Conservation (phyloP, 768 basidiomycete genomes). For the Gymnopilus dilepis region DNA sequence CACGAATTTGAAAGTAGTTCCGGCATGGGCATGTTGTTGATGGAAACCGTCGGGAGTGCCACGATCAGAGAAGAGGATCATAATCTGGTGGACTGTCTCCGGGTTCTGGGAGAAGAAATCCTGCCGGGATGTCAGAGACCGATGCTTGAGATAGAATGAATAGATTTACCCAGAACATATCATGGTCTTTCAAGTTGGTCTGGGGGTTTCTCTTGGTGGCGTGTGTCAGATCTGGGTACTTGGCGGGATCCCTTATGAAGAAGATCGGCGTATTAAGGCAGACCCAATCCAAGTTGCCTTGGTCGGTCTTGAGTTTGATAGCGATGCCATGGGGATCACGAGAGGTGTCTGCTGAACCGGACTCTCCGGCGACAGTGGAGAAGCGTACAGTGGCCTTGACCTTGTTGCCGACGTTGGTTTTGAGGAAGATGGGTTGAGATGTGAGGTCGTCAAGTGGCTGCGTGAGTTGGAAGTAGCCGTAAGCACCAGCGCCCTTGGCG, state of each 20-base stretch:
- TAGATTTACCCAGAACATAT: slow-evolving; percentile 77
- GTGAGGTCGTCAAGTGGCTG: slow-evolving; percentile 85
- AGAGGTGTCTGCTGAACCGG: slow-evolving; percentile 87
- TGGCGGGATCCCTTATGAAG: slow-evolving; percentile 85
- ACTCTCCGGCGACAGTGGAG: slow-evolving; percentile 91
- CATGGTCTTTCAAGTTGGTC: slow-evolving; percentile 87
- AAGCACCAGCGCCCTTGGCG: slow-evolving; percentile 91
- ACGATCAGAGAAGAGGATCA: slow-evolving; percentile 95
- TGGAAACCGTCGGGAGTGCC: slow-evolving; percentile 92
- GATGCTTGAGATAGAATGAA: too few species aligned
- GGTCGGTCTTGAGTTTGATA: slow-evolving; percentile 84
- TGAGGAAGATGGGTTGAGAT: slow-evolving; percentile 71
- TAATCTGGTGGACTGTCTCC: slow-evolving; percentile 88
- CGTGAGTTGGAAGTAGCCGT: slow-evolving; percentile 92
- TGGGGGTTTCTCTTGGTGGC: slow-evolving; percentile 92
- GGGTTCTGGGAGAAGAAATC: slow-evolving; percentile 90
- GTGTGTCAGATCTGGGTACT: slow-evolving; percentile 96
- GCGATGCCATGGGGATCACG: slow-evolving; percentile 96
- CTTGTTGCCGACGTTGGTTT: slow-evolving; percentile 66
- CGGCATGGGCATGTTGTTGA: slow-evolving; percentile 89
- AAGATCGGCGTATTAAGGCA: slow-evolving; percentile 93
- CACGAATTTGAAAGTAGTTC: slow-evolving; percentile 89
- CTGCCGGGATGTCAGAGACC: slow-evolving; percentile 41
- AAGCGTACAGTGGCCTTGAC: slow-evolving; percentile 83
- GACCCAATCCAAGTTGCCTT: slow-evolving; percentile 96